Evolutionary conservation across 2,329 filamentous ascomycete species (phyloP).

Genomic region (Talaromyces sp.): DNA sequence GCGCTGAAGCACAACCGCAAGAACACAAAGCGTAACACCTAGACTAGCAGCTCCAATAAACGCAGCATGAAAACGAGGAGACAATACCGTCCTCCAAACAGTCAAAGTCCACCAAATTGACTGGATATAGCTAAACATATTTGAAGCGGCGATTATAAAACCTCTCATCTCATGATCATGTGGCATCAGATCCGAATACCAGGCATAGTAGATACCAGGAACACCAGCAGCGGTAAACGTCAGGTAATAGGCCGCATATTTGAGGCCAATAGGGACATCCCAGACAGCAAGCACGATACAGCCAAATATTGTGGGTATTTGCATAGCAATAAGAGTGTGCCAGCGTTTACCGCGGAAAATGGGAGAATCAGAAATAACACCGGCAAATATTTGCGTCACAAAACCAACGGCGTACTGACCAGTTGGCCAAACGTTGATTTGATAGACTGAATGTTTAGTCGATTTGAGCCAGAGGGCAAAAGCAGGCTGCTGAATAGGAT

Average conservation of each 20-base stretch:
- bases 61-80: slow-evolving; percentile 12
- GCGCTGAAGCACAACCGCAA: slow-evolving; percentile 18
- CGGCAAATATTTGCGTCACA: slow-evolving; percentile 24
- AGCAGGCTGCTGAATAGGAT: slow-evolving; percentile 40
- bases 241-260: slow-evolving; percentile 14
- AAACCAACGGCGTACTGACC: slow-evolving; percentile 45
- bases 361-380: slow-evolving; percentile 8
- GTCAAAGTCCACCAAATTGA: slow-evolving; percentile 11
- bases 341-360: slow-evolving; percentile 6
- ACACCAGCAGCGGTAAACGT: not conserved
- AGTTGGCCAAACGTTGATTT: slow-evolving; percentile 49
- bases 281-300: slow-evolving; percentile 12
- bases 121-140: slow-evolving; percentile 14
- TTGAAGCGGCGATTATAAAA: slow-evolving; percentile 6
- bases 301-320: slow-evolving; percentile 2
- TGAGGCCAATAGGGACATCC: slow-evolving; percentile 10
- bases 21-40: not conserved
- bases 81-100: slow-evolving; percentile 8
- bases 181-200: slow-evolving; percentile 12
- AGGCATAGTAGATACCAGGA: slow-evolving; percentile 14
- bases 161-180: slow-evolving; percentile 16
- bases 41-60: slow-evolving; percentile 7
- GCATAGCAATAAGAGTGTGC: slow-evolving; percentile 14
- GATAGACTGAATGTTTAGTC: slow-evolving; percentile 35
- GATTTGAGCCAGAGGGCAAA: slow-evolving; percentile 43